Percentiles rank a stretch among this genome's conserved stretches.
Conservation (phyloP, 2,329 filamentous ascomycete genomes). For the Orbilia javanica region DNA sequence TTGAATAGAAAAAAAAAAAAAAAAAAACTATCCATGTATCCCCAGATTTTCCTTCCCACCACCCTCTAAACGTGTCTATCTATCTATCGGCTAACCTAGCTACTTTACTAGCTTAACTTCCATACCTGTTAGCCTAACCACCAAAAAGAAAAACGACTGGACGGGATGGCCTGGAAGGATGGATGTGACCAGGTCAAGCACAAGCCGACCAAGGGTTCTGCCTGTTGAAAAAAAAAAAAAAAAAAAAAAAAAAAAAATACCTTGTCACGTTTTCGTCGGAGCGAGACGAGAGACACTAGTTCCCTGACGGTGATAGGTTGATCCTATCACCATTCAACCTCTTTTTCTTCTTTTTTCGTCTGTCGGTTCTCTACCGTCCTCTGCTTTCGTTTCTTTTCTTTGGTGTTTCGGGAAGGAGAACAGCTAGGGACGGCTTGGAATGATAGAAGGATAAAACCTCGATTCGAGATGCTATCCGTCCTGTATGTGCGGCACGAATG, state of each 20-base stretch:
- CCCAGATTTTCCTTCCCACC: background rate
- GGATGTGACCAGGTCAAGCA: conserved; percentile 26
- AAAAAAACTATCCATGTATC: background rate
- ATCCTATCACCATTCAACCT: background rate
- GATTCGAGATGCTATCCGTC: conserved; percentile 2
- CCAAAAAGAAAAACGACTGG: conserved; percentile 11
- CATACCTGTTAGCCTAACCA: background rate
- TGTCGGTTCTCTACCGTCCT: no score
- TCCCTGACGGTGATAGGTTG: conserved; percentile 28
- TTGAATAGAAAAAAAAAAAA: background rate
- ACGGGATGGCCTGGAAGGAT: background rate
- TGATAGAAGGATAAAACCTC: background rate
- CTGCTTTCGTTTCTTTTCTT: background rate
- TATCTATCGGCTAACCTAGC: conserved; percentile 32
- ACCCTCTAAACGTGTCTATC: conserved; percentile 30
- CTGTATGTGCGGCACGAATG: conserved; percentile 2
- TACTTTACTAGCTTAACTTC: background rate
- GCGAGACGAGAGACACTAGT: conserved; percentile 34
- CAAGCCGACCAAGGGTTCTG: background rate
- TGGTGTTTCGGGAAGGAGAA: conserved; percentile 51
- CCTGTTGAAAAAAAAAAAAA: conserved; percentile 23
- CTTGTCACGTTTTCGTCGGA: conserved; percentile 30
- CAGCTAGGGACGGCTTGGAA: background rate
- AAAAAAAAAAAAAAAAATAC: conserved; percentile 20
- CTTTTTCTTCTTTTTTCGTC: background rate